Evolutionary conservation across 306 rosid species (phyloP).

Genomic region (Oxytropis ochrocephala): DNA sequence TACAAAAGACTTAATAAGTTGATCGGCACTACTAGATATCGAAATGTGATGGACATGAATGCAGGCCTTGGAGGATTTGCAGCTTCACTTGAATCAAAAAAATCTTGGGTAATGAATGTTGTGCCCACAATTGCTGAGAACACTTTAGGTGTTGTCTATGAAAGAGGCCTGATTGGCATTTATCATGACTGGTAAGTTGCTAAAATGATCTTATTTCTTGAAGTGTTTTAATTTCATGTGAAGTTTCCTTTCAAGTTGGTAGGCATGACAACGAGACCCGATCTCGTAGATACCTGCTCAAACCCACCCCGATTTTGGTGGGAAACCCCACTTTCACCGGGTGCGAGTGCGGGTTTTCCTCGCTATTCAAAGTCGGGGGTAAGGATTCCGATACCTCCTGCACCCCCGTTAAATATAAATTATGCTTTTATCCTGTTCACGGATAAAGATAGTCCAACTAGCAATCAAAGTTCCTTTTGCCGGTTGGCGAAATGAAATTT

Average conservation of each 20-base stretch:
- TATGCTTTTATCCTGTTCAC: background rate
- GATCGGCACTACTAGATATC: conserved; percentile 69
- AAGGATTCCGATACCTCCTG: too few relatives aligned
- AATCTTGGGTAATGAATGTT: conserved; percentile 96
- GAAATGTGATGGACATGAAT: conserved; percentile 97
- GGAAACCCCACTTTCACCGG: too few relatives aligned
- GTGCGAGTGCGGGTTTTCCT: too few relatives aligned
- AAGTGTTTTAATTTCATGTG: background rate
- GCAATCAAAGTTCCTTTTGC: background rate
- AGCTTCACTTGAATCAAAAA: conserved; percentile 73
- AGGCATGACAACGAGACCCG: too few relatives aligned
- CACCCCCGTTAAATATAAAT: too few relatives aligned
- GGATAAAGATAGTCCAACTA: background rate
- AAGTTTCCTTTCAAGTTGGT: conserved; percentile 10
- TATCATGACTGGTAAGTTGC: conserved; percentile 88
- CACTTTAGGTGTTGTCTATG: conserved; percentile 78
- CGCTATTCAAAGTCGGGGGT: too few relatives aligned
- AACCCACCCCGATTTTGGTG: too few relatives aligned
- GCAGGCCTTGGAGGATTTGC: conserved; percentile 98
- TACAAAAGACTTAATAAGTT: conserved; percentile 66
- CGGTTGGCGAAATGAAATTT: background rate
- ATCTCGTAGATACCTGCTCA: too few relatives aligned
- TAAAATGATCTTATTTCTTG: conserved; percentile 5
- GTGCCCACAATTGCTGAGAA: conserved; percentile 74
- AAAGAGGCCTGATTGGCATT: conserved; percentile 94